Conservation (phyloP, 805 yeast species). For the Yarrowia yakushimensis region DNA sequence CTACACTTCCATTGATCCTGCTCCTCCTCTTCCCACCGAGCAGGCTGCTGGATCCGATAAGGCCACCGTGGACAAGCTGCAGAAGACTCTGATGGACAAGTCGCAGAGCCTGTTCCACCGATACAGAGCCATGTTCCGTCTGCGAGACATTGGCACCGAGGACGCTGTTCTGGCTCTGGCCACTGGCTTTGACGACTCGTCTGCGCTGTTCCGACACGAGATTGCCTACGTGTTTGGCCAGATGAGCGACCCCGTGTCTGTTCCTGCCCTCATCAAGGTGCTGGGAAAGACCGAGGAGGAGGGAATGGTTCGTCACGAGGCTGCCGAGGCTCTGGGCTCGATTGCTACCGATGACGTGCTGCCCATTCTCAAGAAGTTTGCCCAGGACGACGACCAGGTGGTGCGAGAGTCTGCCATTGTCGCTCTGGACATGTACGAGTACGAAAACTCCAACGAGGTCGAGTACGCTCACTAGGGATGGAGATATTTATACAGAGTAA, state of each 20-base stretch:
- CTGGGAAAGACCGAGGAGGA: slow-evolving; percentile 77
- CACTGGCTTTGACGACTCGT: slow-evolving; percentile 80
- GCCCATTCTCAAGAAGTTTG: slow-evolving; percentile 76
- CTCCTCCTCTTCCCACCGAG: slow-evolving; percentile 83
- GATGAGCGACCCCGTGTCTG: slow-evolving; percentile 86
- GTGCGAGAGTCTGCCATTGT: slow-evolving; percentile 97
- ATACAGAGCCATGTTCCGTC: slow-evolving; percentile 97
- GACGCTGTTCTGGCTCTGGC: slow-evolving; percentile 93
- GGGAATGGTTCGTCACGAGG: slow-evolving; percentile 99
- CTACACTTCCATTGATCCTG: slow-evolving; percentile 91
- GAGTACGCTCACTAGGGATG: slow-evolving; percentile 52
- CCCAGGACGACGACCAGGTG: slow-evolving; percentile 78
- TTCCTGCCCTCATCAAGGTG: slow-evolving; percentile 80
- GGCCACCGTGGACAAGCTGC: slow-evolving; percentile 54
- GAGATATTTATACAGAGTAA: background rate
- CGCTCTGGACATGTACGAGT: slow-evolving; percentile 97
- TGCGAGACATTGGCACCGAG: slow-evolving; percentile 89
- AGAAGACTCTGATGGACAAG: slow-evolving; percentile 70
- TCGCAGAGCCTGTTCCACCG: slow-evolving; percentile 79
- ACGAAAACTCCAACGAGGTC: slow-evolving; percentile 78
- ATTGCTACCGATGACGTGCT: slow-evolving; percentile 95
- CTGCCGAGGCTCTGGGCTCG: slow-evolving; percentile 97
- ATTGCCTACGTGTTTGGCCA: slow-evolving; percentile 98
- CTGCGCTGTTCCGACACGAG: slow-evolving; percentile 95
- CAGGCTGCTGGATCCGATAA: slow-evolving; percentile 47